Evolutionary conservation across 768 basidiomycete genomes (phyloP).

Genomic region (Naganishia kalamii): DNA sequence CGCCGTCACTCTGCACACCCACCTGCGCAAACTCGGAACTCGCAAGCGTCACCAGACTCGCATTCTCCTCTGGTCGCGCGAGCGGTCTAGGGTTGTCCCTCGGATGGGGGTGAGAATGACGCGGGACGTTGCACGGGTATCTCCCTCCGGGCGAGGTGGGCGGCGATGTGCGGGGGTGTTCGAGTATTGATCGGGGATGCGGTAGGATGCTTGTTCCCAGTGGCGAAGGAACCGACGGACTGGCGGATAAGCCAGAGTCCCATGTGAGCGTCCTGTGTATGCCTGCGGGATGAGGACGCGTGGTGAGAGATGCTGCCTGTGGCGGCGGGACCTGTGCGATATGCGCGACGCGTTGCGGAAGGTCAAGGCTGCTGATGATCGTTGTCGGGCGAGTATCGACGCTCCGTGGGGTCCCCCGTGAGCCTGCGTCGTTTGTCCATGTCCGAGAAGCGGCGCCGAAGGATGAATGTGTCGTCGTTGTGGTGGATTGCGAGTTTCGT

Average conservation of each 20-base stretch:
- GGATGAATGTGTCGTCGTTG: neutral
- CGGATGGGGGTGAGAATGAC: conserved; percentile 86
- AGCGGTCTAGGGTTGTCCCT: conserved; percentile 91
- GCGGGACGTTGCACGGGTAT: conserved; percentile 60
- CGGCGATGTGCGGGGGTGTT: neutral
- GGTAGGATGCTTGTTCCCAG: neutral
- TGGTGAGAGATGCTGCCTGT: neutral
- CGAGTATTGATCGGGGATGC: conserved; percentile 11
- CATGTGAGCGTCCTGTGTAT: conserved; percentile 10
- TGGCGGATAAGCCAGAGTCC: conserved; percentile 7
- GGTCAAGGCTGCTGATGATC: conserved; percentile 77
- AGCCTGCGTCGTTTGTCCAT: conserved; percentile 23
- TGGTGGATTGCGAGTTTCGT: neutral
- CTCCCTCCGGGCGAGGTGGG: neutral
- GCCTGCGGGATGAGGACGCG: neutral
- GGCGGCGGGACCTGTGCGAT: conserved; percentile 71
- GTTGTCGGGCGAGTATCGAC: conserved; percentile 81
- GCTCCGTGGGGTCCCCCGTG: conserved; percentile 27
- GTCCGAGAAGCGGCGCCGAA: neutral
- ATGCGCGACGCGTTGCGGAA: conserved; percentile 73
- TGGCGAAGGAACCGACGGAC: conserved; percentile 21
- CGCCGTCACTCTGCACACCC: neutral
- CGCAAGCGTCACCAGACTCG: conserved; percentile 84
- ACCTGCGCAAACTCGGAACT: conserved; percentile 72
- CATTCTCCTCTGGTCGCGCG: conserved; percentile 83